phyloP scores from a whole-genome alignment of 208 protist genomes.

The Leishmania major region DNA sequence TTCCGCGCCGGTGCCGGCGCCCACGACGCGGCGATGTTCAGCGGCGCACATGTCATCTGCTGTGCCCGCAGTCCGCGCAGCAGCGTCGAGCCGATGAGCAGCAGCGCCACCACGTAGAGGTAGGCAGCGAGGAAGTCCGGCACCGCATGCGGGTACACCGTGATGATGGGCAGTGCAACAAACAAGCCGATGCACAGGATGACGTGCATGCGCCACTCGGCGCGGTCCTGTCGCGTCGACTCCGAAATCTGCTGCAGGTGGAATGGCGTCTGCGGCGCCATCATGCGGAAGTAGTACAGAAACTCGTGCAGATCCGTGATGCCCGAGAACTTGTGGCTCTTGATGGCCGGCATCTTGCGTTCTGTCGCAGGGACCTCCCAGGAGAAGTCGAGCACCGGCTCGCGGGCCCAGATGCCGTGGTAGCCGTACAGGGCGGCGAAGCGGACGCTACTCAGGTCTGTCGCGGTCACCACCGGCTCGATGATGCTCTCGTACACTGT shows the following conservation, averaged over 20 bases:
- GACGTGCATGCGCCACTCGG: constrained; percentile 50
- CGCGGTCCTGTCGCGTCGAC: constrained; percentile 34
- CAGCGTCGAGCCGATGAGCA: constrained; percentile 33
- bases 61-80: constrained; percentile 40
- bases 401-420: constrained; percentile 20
- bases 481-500: constrained; percentile 53
- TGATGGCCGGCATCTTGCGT: constrained; percentile 58
- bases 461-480: constrained; percentile 41
- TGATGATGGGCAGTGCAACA: constrained; percentile 44
- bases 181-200: constrained; percentile 36
- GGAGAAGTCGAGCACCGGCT: constrained; percentile 48
- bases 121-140: constrained; percentile 38
- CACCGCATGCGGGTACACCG: constrained; percentile 48
- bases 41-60: constrained; percentile 45
- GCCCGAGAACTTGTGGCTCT: constrained; percentile 52
- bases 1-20: constrained; percentile 14
- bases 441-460: constrained; percentile 42
- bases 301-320: constrained; percentile 47
- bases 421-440: constrained; percentile 60
- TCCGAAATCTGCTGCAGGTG: constrained; percentile 33
- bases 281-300: constrained; percentile 46
- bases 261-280: constrained; percentile 39
- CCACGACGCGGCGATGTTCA: constrained; percentile 46
- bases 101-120: constrained; percentile 37
- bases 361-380: constrained; percentile 65